Evolutionary conservation across 139 green algal genomes (phyloP).

Genomic region (Penium margaritaceum): DNA sequence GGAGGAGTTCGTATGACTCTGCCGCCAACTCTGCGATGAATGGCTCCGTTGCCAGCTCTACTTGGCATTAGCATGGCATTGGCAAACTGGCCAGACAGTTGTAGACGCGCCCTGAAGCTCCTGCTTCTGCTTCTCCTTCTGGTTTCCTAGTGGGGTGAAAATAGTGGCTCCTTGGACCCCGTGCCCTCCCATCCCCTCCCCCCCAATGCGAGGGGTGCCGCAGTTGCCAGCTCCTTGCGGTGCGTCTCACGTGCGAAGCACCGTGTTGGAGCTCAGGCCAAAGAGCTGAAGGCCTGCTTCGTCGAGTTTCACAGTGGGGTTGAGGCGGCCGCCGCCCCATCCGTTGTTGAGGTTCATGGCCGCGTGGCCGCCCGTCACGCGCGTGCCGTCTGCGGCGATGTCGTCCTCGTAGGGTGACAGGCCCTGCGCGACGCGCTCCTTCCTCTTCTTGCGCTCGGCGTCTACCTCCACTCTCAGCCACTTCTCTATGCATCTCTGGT

Average conservation of each 20-base stretch:
- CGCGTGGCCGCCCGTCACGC: neutral
- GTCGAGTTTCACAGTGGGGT: constrained; percentile 24
- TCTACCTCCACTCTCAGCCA: constrained; percentile 29
- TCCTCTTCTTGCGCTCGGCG: neutral
- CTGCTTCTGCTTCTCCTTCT: too few species aligned
- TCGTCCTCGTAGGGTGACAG: neutral
- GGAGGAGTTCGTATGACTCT: too few species aligned
- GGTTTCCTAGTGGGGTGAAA: too few species aligned
- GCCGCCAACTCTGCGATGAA: too few species aligned
- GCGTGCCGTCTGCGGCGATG: neutral
- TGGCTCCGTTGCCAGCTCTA: too few species aligned
- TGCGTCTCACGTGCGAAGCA: constrained; percentile 23
- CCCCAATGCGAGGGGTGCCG: too few species aligned
- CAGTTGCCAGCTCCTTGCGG: too few species aligned
- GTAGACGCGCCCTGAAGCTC: too few species aligned
- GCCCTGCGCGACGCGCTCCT: constrained; percentile 14
- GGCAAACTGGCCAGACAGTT: too few species aligned
- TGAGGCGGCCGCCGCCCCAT: constrained; percentile 25
- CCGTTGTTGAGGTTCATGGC: constrained; percentile 27
- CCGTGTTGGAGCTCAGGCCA: constrained; percentile 20
- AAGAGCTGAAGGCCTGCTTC: neutral
- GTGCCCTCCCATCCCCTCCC: too few species aligned
- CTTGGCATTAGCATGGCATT: too few species aligned
- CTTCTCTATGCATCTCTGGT: constrained; percentile 38
- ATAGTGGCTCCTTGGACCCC: too few species aligned